Evolutionary conservation across 106 monocot species (phyloP), one percentile per base, ranked within the genome.

Genomic region (Dendrobium chrysotoxum): DNA sequence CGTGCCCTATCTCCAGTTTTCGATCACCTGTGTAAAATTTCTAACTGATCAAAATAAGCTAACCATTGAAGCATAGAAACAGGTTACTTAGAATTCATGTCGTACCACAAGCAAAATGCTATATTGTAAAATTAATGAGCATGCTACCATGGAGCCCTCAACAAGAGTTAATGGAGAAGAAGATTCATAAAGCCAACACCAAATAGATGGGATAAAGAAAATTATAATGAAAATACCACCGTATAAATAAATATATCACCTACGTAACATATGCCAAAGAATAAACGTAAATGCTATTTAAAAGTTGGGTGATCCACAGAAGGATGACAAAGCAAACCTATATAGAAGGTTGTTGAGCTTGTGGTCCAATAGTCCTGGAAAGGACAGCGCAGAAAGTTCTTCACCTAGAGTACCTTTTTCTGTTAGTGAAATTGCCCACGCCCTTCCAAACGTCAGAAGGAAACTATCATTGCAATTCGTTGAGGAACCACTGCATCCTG

Each of bases 351-450:
- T 86, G 64, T 86, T 79, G 31, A 81, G 73, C 45, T 47, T 16
- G 71, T 73, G 78, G 31, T 28, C 54, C n/a, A 78, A 71, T 77
- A 79, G 80, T 82, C 79, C 85, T 30, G 55, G 53, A 76, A 95
- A 89, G 79, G 94, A 94, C 64, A 83, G 86, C 28, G 75, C 73
- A 46, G 80, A 71, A 68, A 99, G 81, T 80, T 92, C 90, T 81
- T 99, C 91, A 78, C 86, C 75, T 75, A 78, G 72, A 20, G 30
- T 84, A 79, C 75, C 85, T 85, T 90, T 87, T 11, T 88, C 70
- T n/a, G 86, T 79, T 55, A 95, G 87, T 80, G 88, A 92, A 58
- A 94, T 82, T 46, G 91, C 88, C 98, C 98, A 98, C 28, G 98
- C 92, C 26, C 87, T 88, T 83, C 94, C 94, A 80, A 85, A 77